Evolutionary conservation across 768 basidiomycete species (phyloP), one percentile per base, ranked within the genome.

Genomic region (Favolaschia claudopus): DNA sequence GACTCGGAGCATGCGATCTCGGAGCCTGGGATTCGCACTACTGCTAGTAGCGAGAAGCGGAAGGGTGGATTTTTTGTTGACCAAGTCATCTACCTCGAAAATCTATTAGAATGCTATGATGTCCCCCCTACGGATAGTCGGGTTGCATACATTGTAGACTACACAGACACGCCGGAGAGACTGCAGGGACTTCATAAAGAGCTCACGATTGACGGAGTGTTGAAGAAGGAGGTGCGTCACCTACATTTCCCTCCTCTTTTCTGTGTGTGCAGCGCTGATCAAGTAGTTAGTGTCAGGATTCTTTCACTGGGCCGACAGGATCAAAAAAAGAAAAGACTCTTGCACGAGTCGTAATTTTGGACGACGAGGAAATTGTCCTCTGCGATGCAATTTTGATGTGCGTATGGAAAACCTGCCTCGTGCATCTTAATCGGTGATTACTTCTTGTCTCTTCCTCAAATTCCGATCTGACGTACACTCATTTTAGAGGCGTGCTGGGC

Each of bases 351-450:
- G 19, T 39, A 7, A n/a, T 51, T 27, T 15, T 51, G 14, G 37
- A 51, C n/a, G 7, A 10, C 6, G 36, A 51, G 5, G 49, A 17
- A 4, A 36, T 22, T 5, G 14, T 25, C 1, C 20, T 20, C 6
- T 24, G 36, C 17, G 42, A 54, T n/a, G 22, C 13, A 1, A 43
- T 54, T 22, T 42, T 54, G 31, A 32, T 33, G 20, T 24, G 43
- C 7, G 31, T 54, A 14, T 54, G 52, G 52, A 54, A 54, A 22
- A 54, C 52, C 3, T 54, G 52, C 19, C 25, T 33, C 13, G 52
- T 54, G 22, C 52, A 54, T 28, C 44, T 43, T n/a, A 44, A 33
- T 34, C 52, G 42, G 52, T 54, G 12, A n/a, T n/a, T n/a, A n/a
- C n/a, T n/a, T n/a, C n/a, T n/a, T 9, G 12, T 44, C 38, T 7